Evolutionary conservation across 495 filamentous ascomycete genomes (phyloP).

Genomic region (Trichoderma asperelloides): DNA sequence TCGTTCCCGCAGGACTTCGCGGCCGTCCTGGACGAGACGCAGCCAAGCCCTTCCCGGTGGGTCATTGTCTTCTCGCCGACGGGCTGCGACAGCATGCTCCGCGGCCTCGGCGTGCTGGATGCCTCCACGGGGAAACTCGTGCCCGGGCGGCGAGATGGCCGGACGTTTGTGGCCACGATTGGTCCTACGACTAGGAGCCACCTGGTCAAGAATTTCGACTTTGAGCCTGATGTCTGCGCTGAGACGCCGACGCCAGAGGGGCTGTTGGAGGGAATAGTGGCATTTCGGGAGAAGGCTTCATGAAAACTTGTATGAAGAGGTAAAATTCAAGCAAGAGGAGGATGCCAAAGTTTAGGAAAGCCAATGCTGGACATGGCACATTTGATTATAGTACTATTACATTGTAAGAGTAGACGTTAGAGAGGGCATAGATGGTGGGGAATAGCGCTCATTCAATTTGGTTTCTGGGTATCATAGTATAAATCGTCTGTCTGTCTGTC

Average conservation of each 20-base stretch:
- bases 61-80: constrained; percentile 91
- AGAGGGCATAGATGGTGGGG: background rate
- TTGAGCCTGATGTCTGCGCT: constrained; percentile 75
- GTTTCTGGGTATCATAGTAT: background rate
- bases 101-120: constrained; percentile 51
- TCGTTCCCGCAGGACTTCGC: constrained; percentile 62
- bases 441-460: background rate
- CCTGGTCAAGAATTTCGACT: constrained; percentile 55
- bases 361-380: background rate
- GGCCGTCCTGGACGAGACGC: constrained; percentile 31
- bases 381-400: background rate
- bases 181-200: constrained; percentile 85
- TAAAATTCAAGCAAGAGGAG: background rate
- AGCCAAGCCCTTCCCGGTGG: constrained; percentile 48
- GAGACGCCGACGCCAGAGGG: constrained; percentile 76
- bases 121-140: constrained; percentile 35
- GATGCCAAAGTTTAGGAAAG: background rate
- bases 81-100: constrained; percentile 74
- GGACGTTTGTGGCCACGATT: constrained; percentile 70
- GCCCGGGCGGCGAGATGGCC: constrained; percentile 18
- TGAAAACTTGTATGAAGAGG: background rate
- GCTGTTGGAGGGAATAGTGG: constrained; percentile 54
- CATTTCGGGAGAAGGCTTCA: background rate
- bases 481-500: background rate
- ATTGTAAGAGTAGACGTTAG: background rate